Percentiles rank a stretch among this genome's conserved stretches.
Conservation (phyloP, 306 rosid genomes). For the Casuarina equisetifolia region DNA sequence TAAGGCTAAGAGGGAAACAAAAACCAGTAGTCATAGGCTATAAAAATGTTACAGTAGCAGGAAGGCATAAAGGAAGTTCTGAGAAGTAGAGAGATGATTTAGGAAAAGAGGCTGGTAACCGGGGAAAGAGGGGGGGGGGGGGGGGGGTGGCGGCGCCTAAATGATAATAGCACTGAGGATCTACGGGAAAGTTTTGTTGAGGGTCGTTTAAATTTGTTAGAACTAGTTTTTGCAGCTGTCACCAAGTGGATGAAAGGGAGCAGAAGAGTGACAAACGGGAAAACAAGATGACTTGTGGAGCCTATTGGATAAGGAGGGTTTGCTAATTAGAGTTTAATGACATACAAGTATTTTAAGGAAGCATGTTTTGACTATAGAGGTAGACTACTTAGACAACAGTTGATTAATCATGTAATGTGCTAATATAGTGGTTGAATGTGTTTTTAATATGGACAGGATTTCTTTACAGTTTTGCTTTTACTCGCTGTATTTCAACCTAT, state of each 20-base stretch:
- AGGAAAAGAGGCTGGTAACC: not conserved
- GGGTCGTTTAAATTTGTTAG: not conserved
- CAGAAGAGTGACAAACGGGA: not conserved
- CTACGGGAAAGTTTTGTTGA: not conserved
- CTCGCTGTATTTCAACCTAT: not conserved
- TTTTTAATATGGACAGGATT: not conserved
- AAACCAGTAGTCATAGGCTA: not conserved
- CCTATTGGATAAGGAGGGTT: not conserved
- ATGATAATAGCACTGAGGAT: not conserved
- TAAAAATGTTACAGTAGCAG: not conserved
- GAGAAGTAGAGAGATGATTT: not conserved
- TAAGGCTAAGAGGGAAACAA: not conserved
- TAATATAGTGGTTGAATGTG: not conserved
- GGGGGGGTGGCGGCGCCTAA: not conserved
- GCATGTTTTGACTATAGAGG: not conserved
- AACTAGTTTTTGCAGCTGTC: not conserved
- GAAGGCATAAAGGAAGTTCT: not conserved
- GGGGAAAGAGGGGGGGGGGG: not conserved
- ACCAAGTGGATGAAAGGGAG: not conserved
- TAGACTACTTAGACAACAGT: not conserved
- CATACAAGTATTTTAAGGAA: not conserved
- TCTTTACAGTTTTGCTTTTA: not conserved
- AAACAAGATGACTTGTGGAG: not conserved
- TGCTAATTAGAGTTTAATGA: not conserved
- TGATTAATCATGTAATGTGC: not conserved